Conservation (phyloP, 2,329 filamentous ascomycete species). For the Metarhizium anisopliae region DNA sequence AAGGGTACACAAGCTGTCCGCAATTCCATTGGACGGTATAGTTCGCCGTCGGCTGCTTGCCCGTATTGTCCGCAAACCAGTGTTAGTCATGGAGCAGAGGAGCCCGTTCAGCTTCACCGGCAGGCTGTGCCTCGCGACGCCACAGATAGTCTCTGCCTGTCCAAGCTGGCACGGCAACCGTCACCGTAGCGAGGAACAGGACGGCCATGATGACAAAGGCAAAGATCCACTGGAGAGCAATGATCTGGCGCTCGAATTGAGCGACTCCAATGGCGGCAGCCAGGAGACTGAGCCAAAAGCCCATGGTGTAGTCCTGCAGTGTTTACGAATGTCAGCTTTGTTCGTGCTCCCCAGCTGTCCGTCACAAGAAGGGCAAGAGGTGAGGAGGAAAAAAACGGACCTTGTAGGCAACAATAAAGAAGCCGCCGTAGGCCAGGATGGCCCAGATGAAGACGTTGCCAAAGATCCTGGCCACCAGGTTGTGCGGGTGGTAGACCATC, state of each 20-base stretch:
- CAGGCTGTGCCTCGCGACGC: slow-evolving; percentile 28
- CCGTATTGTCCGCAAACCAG: no score
- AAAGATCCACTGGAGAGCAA: slow-evolving; percentile 89
- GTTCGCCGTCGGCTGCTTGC: no score
- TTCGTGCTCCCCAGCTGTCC: neutral
- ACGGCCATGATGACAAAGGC: slow-evolving; percentile 73
- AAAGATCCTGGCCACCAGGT: slow-evolving; percentile 63
- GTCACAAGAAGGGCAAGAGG: neutral
- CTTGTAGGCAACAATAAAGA: slow-evolving; percentile 68
- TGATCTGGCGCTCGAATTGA: slow-evolving; percentile 63
- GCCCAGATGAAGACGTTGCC: slow-evolving; percentile 87
- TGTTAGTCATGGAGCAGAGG: slow-evolving; percentile 45
- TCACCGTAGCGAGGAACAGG: slow-evolving; percentile 60
- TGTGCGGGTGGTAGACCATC: slow-evolving; percentile 60
- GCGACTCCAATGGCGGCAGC: slow-evolving; percentile 66
- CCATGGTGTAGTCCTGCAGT: slow-evolving; percentile 61
- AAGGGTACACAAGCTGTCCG: no score
- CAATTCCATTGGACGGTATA: no score
- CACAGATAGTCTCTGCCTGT: slow-evolving; percentile 49
- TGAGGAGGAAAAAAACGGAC: slow-evolving; percentile 29
- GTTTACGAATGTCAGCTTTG: neutral
- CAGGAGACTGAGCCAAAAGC: slow-evolving; percentile 68
- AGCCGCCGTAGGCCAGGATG: slow-evolving; percentile 64
- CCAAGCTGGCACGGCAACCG: slow-evolving; percentile 55
- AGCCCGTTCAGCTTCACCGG: slow-evolving; percentile 47